Base-by-base conservation (phyloP, 805 yeast genomes). In the Metschnikowia lunata region DNA sequence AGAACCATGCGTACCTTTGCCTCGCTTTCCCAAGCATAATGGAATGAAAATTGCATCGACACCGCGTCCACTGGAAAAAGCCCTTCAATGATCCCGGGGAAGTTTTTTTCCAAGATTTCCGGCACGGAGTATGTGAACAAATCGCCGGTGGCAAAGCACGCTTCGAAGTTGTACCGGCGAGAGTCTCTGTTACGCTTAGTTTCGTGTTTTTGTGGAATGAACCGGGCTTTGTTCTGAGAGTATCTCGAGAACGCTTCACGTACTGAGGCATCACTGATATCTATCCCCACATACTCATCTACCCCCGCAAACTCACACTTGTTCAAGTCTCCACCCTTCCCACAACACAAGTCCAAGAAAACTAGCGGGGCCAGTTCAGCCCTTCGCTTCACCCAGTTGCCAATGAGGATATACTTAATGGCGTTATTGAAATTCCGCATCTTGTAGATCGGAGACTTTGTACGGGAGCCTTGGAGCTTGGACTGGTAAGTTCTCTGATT, bases 271-370 rank as follows among this genome's bases (percentile, higher is more conserved):
- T 90, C 93, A 14, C 97, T 89, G 36, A 93, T 83, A 64, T 93
- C 99, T 27, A 93, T 75, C 1, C 99, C 99, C 43, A 90, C 80
- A 52, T 85, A 87, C 38, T 89, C 90, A 18, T 79, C 75, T 2
- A 88, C 77, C 15, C 78, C 70, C 1, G 88, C 84, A 54, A 79
- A 79, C 40, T 83, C 85, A 82, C 96, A 91, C 62, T 93, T 93
- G 55, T 85, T 80, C 57, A 93, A 68, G 67, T 93, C 99, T 26
- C 99, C 99, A 41, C 99, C 99, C 62, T 93, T 95, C 11, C 99
- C 99, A 65, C 98, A 90, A 12, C 97, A 97, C 44, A 91, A 64
- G 59, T 93, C 99, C 14, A 93, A 67, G 1, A 85, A 76, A 75
- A 48, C 78, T 67, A 37, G 58, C 4, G 69, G 66, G 1, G 54